phyloP scores from a whole-genome alignment of 2,329 filamentous ascomycete genomes.

The Colletotrichum musae region DNA sequence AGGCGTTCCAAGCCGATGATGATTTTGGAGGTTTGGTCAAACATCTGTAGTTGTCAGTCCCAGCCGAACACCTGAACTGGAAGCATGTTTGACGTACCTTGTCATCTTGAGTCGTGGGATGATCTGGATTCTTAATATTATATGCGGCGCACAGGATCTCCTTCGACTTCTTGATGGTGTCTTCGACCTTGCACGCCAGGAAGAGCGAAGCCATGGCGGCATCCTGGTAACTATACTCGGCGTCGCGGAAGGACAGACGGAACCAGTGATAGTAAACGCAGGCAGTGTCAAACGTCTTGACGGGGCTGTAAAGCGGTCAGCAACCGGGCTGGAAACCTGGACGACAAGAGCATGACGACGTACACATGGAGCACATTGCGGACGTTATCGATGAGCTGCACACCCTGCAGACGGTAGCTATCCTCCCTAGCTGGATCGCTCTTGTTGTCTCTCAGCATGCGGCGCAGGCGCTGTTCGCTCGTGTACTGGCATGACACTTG shows the following conservation, averaged over 20 bases:
- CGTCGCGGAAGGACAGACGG: slow-evolving; percentile 85
- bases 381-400: slow-evolving; percentile 90
- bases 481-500: slow-evolving; percentile 78
- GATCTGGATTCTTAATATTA: slow-evolving; percentile 82
- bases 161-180: slow-evolving; percentile 95
- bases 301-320: slow-evolving; percentile 69
- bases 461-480: slow-evolving; percentile 84
- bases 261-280: slow-evolving; percentile 96
- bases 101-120: slow-evolving; percentile 83
- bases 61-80: too few relatives aligned
- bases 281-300: slow-evolving; percentile 93
- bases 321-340: slow-evolving; percentile 1
- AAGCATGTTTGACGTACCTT: slow-evolving; percentile 74
- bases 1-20: slow-evolving; percentile 92
- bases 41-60: slow-evolving; percentile 68
- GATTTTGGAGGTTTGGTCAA: slow-evolving; percentile 83
- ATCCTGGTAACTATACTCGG: slow-evolving; percentile 88
- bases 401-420: slow-evolving; percentile 84
- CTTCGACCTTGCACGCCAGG: slow-evolving; percentile 96
- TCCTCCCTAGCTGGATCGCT: slow-evolving; percentile 86
- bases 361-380: slow-evolving; percentile 84
- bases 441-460: slow-evolving; percentile 77
- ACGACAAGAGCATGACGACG: slow-evolving; percentile 49
- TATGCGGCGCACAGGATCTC: slow-evolving; percentile 94
- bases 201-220: slow-evolving; percentile 91